Conservation (phyloP, 2,329 filamentous ascomycete species). For the Endocalyx cinctus region DNA sequence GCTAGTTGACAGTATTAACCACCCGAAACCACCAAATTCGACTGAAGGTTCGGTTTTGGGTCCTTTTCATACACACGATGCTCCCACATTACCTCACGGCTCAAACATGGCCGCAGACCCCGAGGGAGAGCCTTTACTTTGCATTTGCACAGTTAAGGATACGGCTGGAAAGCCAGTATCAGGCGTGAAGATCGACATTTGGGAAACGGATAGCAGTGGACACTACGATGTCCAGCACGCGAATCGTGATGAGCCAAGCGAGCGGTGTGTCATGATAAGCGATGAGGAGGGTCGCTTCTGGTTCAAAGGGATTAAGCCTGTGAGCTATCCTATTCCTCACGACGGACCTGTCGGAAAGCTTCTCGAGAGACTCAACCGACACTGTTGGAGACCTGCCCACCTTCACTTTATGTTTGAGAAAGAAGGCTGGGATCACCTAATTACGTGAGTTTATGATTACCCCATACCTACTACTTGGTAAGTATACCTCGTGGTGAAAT, state of each 20-base stretch:
- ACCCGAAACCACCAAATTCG: constrained; percentile 65
- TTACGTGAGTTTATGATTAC: constrained; percentile 69
- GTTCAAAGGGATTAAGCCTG: constrained; percentile 80
- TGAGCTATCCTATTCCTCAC: constrained; percentile 79
- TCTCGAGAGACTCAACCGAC: constrained; percentile 61
- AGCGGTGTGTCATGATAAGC: constrained; percentile 64
- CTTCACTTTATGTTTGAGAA: constrained; percentile 90
- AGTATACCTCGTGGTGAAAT: background rate
- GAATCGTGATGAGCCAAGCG: constrained; percentile 58
- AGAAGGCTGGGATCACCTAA: constrained; percentile 70
- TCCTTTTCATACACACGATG: constrained; percentile 80
- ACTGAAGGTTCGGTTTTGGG: constrained; percentile 80
- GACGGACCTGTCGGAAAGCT: constrained; percentile 79
- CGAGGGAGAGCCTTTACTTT: constrained; percentile 64
- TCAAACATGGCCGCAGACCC: constrained; percentile 63
- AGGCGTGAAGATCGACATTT: constrained; percentile 72
- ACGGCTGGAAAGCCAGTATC: constrained; percentile 56
- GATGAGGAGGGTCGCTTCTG: constrained; percentile 73
- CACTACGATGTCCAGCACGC: constrained; percentile 79
- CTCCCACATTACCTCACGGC: constrained; percentile 52
- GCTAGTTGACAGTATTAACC: constrained; percentile 77
- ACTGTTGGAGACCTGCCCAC: constrained; percentile 72
- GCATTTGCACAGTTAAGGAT: constrained; percentile 69
- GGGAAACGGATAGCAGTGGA: constrained; percentile 79
- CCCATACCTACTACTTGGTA: background rate